phyloP scores from a whole-genome alignment of 1,284 basidiomycete species.

The Rugosomyces carneus region DNA sequence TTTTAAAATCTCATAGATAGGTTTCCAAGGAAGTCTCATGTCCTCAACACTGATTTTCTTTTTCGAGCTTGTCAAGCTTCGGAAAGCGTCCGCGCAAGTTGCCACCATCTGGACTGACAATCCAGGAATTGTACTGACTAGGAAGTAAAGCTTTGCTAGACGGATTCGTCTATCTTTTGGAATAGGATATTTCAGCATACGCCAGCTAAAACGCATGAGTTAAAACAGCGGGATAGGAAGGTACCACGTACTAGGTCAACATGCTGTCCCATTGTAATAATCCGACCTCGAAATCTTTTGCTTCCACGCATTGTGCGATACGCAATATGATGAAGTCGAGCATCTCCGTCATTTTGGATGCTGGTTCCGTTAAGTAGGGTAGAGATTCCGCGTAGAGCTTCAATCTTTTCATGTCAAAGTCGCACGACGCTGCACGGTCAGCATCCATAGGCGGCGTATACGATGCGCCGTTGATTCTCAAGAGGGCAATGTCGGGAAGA shows the following conservation, averaged over 20 bases:
- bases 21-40: conserved; percentile 84
- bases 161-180: conserved; percentile 73
- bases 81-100: conserved; percentile 53
- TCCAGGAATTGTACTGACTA: conserved; percentile 56
- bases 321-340: conserved; percentile 74
- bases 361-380: conserved; percentile 79
- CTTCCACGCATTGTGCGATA: conserved; percentile 68
- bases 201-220: conserved; percentile 50
- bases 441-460: conserved; percentile 24
- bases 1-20: conserved; percentile 75
- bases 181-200: conserved; percentile 80
- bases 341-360: conserved; percentile 75
- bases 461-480: conserved; percentile 35
- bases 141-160: conserved; percentile 79
- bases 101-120: conserved; percentile 55
- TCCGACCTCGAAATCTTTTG: conserved; percentile 76
- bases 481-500: conserved; percentile 42
- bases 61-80: conserved; percentile 57
- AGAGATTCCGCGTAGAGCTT: conserved; percentile 56
- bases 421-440: conserved; percentile 23
- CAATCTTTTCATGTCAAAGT: conserved; percentile 51
- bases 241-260: conserved; percentile 52
- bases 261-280: conserved; percentile 76
- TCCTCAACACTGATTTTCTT: conserved; percentile 76
- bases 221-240: conserved; percentile 9